Conservation (phyloP, 495 filamentous ascomycete species). For the Penicillium pulvis region DNA sequence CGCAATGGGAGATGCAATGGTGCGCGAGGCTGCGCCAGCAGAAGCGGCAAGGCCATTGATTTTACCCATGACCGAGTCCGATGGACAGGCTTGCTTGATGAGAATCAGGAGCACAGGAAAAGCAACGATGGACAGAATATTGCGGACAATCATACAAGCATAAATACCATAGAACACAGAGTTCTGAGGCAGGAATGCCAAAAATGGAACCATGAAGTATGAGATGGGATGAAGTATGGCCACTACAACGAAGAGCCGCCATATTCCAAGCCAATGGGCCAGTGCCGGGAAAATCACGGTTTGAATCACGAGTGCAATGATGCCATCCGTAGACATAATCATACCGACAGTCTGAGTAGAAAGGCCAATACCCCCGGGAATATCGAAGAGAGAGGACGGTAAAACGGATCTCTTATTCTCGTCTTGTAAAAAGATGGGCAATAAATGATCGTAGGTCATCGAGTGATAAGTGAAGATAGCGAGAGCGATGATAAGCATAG, state of each 20-base stretch:
- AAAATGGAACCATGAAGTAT: conserved; percentile 73
- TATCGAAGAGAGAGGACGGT: conserved; percentile 49
- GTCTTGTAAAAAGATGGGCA: conserved; percentile 85
- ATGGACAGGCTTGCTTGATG: conserved; percentile 80
- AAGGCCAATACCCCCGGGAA: conserved; percentile 75
- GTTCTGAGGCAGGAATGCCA: conserved; percentile 61
- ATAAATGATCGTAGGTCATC: conserved; percentile 83
- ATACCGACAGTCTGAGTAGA: conserved; percentile 72
- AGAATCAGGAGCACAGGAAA: conserved; percentile 81
- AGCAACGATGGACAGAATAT: conserved; percentile 72
- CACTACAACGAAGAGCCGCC: conserved; percentile 69
- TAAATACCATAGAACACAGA: conserved; percentile 71
- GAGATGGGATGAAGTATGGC: conserved; percentile 74
- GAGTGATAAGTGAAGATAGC: conserved; percentile 86
- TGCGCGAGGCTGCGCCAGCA: conserved; percentile 75
- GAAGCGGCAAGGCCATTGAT: conserved; percentile 83
- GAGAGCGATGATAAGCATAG: conserved; percentile 69
- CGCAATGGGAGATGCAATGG: conserved; percentile 73
- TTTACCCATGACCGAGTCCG: conserved; percentile 65
- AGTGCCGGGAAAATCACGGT: conserved; percentile 72
- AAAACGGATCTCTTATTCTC: conserved; percentile 39
- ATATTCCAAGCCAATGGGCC: conserved; percentile 72
- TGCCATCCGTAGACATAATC: conserved; percentile 77
- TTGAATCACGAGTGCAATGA: conserved; percentile 79
- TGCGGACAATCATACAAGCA: conserved; percentile 67